A percentile compares a stretch with the other conserved stretches of the same genome.
Evolutionary conservation across 2,329 filamentous ascomycete genomes (phyloP).

Genomic region (Metarhizium humberi): DNA sequence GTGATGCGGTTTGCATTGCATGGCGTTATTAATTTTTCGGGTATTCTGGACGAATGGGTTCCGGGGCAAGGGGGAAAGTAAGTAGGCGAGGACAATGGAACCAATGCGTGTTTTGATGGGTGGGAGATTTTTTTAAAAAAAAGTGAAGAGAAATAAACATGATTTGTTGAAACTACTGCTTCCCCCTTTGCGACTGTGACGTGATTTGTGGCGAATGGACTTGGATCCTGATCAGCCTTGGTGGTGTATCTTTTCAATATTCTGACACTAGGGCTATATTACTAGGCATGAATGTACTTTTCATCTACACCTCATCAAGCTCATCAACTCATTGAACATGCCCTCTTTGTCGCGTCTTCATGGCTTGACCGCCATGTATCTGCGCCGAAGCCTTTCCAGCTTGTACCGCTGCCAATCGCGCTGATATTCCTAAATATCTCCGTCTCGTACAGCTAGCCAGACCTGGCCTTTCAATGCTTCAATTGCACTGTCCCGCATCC

Average conservation of each 20-base stretch:
- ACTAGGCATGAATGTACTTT: background rate
- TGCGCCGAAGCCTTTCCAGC: background rate
- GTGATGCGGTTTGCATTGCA: constrained; percentile 31
- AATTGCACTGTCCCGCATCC: constrained; percentile 46
- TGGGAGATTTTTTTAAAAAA: constrained; percentile 8
- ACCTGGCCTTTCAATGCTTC: constrained; percentile 46
- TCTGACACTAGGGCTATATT: too few species aligned
- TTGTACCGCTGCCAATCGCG: background rate
- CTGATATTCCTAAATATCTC: constrained; percentile 14
- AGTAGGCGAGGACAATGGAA: constrained; percentile 16
- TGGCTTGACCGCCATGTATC: background rate
- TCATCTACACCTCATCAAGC: background rate
- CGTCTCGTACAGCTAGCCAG: constrained; percentile 38
- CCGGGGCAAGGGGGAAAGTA: constrained; percentile 11
- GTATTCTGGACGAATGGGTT: constrained; percentile 16
- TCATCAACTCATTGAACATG: background rate
- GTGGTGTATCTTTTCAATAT: too few species aligned
- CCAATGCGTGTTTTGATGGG: constrained; percentile 4
- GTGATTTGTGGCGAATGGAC: background rate
- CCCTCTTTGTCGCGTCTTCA: background rate
- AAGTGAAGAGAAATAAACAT: constrained; percentile 4
- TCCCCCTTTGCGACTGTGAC: background rate
- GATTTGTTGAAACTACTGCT: background rate
- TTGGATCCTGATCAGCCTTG: too few species aligned
- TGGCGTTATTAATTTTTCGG: constrained; percentile 21